Evolutionary conservation across 2,329 filamentous ascomycete genomes (phyloP), one percentile per base, ranked within the genome.

Genomic region (Cytospora leucostoma): DNA sequence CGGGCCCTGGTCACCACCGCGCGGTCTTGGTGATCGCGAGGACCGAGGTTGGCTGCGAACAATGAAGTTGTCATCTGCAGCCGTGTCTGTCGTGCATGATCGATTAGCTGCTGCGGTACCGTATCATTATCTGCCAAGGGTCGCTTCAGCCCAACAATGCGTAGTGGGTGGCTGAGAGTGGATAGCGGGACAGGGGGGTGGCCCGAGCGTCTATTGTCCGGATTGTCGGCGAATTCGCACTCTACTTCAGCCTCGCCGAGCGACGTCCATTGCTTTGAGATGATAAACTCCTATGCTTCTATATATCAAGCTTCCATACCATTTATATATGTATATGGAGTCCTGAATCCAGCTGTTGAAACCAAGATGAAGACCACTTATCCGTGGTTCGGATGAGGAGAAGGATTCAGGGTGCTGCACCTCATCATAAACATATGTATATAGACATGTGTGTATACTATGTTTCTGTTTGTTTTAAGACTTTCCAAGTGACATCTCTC

Each of bases 11-110:
- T 64, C 54, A 55, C n/a, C 38, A 55, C 32, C 47, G 38, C 37
- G 54, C 32, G 15, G 33, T 55, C 15, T 50, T 61, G 51, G 52
- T 38, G 61, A 64, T 58, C 15, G 56, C 61, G 21, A 57, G 17
- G 38, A 27, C 47, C 55, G 56, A 63, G 33, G 47, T 44, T 15
- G 57, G 59, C n/a, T 50, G 27, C 44, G 33, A 58, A 61, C 47
- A 52, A 50, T 63, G 64, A 59, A 58, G 64, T 59, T 65, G 64
- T 65, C 64, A 65, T 58, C 61, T 58, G 54, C 56, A 59, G 47
- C 59, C 54, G 32, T 32, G 33, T 38, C 61, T 51, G 53, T 53
- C 52, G n/a, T 32, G 32, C 58, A 49, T 47, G 44, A 47, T 47
- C 44, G 21, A n/a, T 19, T 19, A 37, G 21, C n/a, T 27, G 27